Percentiles rank a stretch among this genome's conserved stretches.
Conservation (phyloP, 768 basidiomycete genomes). For the Hericium rajendrae region DNA sequence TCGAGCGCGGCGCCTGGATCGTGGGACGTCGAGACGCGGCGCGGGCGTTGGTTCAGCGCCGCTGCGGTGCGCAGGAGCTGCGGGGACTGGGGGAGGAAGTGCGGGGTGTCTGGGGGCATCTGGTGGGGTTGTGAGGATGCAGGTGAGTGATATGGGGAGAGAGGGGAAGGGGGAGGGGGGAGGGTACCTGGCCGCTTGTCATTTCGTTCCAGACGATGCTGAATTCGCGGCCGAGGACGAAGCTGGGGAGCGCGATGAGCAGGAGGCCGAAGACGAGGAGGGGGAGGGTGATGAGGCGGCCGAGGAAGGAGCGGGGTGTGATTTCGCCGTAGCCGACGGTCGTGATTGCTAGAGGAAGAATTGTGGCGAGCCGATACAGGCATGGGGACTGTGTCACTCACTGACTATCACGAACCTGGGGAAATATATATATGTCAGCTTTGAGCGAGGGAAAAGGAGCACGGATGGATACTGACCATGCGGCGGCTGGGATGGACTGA, state of each 20-base stretch:
- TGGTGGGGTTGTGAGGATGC: neutral
- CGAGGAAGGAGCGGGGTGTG: conserved; percentile 80
- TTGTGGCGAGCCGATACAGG: neutral
- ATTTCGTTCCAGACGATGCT: conserved; percentile 85
- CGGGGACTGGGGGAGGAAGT: neutral
- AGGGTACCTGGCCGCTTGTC: conserved; percentile 25
- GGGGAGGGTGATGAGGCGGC: conserved; percentile 76
- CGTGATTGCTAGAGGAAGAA: conserved; percentile 52
- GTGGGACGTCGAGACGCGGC: too few relatives aligned
- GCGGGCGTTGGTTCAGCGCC: too few relatives aligned
- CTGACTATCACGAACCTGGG: conserved; percentile 70
- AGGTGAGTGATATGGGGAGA: neutral
- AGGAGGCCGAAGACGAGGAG: conserved; percentile 82
- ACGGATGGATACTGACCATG: conserved; percentile 48
- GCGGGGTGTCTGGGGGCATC: neutral
- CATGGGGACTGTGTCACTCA: conserved; percentile 29
- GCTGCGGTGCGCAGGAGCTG: too few relatives aligned
- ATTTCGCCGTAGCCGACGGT: conserved; percentile 92
- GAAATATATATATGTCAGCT: neutral
- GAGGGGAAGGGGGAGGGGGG: neutral
- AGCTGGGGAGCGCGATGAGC: conserved; percentile 83
- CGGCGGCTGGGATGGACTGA: conserved; percentile 63
- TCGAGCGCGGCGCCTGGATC: neutral
- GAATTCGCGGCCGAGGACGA: conserved; percentile 88
- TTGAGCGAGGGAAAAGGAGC: neutral